These are phyloP conservation scores for Suillus subluteus DNA, from an alignment of 768 basidiomycete species.

Conservation along the genomic window DNA sequence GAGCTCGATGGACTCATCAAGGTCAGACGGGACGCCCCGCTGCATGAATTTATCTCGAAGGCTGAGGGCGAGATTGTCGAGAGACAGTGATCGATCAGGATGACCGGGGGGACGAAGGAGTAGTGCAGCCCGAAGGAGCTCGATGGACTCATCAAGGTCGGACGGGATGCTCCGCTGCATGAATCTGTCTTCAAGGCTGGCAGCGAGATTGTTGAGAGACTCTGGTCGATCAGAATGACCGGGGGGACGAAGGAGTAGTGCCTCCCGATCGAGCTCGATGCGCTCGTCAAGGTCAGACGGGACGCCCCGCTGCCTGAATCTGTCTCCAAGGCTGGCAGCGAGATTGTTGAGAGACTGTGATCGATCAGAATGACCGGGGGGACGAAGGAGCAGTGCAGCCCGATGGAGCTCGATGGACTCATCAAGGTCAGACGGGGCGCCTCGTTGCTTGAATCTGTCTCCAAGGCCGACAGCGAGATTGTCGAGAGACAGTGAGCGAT, in stretches of 20 bases:
- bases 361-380: background rate
- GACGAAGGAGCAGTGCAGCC: background rate
- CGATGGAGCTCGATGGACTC: background rate
- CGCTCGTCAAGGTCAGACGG: no score
- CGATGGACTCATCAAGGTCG: no score
- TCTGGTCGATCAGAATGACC: no score
- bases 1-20: no score
- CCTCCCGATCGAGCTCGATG: no score
- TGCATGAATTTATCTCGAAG: background rate
- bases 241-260: no score
- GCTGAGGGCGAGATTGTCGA: background rate
- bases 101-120: background rate
- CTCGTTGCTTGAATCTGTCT: conserved; percentile 12
- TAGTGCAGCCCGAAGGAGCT: background rate
- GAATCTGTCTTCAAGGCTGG: no score
- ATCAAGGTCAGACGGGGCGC: conserved; percentile 10
- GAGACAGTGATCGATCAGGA: background rate
- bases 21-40: no score
- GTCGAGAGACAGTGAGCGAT: conserved; percentile 8
- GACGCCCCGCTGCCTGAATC: background rate
- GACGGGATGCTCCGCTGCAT: no score
- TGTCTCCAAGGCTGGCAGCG: background rate
- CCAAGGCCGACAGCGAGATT: conserved; percentile 20
- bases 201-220: no score
- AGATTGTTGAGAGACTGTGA: background rate